Conservation (phyloP, 1,284 basidiomycete genomes). For the Leucoagaricus sp. region DNA sequence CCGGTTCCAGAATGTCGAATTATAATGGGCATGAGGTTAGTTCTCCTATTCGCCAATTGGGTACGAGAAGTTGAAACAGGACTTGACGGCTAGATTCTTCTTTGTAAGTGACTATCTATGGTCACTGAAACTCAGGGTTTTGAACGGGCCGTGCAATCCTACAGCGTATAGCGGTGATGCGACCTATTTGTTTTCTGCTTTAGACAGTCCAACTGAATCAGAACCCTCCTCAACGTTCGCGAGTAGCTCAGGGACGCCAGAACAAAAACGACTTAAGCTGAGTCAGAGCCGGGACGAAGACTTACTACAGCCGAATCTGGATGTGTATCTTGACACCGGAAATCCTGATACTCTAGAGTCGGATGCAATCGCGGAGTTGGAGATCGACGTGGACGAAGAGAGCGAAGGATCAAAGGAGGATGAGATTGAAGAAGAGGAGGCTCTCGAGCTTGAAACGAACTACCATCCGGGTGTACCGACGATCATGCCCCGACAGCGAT, state of each 20-base stretch:
- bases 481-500: conserved; percentile 70
- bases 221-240: conserved; percentile 15
- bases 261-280: conserved; percentile 6
- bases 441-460: conserved; percentile 18
- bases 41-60: conserved; percentile 8
- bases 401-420: conserved; percentile 25
- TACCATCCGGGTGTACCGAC: conserved; percentile 50
- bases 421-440: conserved; percentile 24
- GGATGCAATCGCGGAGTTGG: conserved; percentile 30
- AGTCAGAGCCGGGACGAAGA: conserved; percentile 21
- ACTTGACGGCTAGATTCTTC: conserved; percentile 41
- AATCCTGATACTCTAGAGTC: conserved; percentile 22
- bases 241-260: neutral
- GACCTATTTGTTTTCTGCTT: conserved; percentile 80
- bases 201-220: conserved; percentile 57
- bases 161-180: conserved; percentile 79
- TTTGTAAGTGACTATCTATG: conserved; percentile 41
- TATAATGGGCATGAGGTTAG: conserved; percentile 80
- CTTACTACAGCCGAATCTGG: conserved; percentile 4
- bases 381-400: conserved; percentile 34
- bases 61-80: conserved; percentile 9
- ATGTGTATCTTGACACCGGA: neutral
- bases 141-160: neutral
- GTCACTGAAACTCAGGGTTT: neutral
- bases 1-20: conserved; percentile 76